Evolutionary conservation across 192 early-diverging fungal species (phyloP), one percentile per base, ranked within the genome.

Genomic region (Coemansia sp.): DNA sequence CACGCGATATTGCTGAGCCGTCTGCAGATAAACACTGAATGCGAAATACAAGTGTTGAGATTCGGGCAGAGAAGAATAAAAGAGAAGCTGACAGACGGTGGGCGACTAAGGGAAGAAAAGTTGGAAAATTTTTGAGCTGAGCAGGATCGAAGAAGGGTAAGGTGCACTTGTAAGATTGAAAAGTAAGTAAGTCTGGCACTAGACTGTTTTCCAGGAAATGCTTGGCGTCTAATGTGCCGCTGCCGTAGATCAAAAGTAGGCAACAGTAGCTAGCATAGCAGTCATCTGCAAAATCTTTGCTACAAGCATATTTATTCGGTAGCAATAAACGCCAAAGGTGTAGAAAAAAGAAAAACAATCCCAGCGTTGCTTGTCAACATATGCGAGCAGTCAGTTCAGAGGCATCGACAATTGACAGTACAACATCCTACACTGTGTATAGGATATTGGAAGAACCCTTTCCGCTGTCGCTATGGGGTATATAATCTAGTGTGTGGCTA

Each of bases 401-500:
- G 23, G 21, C 53, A 54, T 9, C 19, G 54, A 2, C 54, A 17
- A 17, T 25, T 9, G 54, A 19, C 25, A 19, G 11, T 10, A 3
- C 6, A 19, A 30, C 22, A 3, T 23, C 19, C 52, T 63, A 80
- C 36, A 80, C 72, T 6, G 66, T 63, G 54, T 80, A 80, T 17
- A 75, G 17, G n/a, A 53, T 53, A 8, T 63, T 69, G 57, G 53
- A 19, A 10, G 59, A 61, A 51, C 57, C 71, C 64, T 76, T 82
- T 61, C 66, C 55, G 19, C 69, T 66, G 57, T 86, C 84, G 39
- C 71, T 68, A 61, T 90, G 89, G 60, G 85, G 76, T 51, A 82
- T 61, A 57, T 88, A 90, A 57, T 86, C 86, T 46, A 88, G 82
- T 25, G 51, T 46, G 58, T 76, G 70, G 58, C 59, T 76, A 50